Conservation (phyloP, 2,329 filamentous ascomycete species). For the Penicillium brasilianum region DNA sequence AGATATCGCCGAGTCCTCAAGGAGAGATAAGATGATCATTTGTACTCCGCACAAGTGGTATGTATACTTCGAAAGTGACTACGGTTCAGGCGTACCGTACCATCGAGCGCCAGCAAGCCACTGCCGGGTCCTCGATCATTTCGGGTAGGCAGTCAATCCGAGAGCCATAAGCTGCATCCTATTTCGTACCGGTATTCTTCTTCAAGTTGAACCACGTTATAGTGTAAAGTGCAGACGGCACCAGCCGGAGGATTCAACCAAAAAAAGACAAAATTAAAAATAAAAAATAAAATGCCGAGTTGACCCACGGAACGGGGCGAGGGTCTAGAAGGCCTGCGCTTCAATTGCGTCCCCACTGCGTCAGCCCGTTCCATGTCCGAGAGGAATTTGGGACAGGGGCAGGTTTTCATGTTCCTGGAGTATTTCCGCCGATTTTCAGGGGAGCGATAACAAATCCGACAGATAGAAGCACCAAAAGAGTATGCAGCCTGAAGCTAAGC, state of each 20-base stretch:
- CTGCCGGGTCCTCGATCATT: neutral
- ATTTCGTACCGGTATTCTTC: too few relatives aligned
- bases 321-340: conserved; percentile 30
- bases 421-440: neutral
- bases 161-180: too few relatives aligned
- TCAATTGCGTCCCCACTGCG: conserved; percentile 31
- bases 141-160: neutral
- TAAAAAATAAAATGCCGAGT: conserved; percentile 9
- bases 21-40: too few relatives aligned
- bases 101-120: neutral
- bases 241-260: neutral
- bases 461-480: neutral
- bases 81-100: neutral
- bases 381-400: conserved; percentile 1
- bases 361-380: conserved; percentile 24
- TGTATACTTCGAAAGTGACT: neutral
- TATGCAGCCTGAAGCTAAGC: too few relatives aligned
- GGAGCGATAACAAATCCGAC: neutral
- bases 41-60: too few relatives aligned
- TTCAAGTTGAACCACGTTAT: neutral
- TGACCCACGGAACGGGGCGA: conserved; percentile 27
- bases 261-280: conserved; percentile 8
- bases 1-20: too few relatives aligned
- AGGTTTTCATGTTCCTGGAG: conserved; percentile 23
- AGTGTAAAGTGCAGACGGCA: neutral